Percentiles rank a stretch among this genome's conserved stretches.
These are phyloP conservation scores for Nothophytophthora sp. DNA, from an alignment of 352 stramenopile genomes.

Conservation along the genomic window DNA sequence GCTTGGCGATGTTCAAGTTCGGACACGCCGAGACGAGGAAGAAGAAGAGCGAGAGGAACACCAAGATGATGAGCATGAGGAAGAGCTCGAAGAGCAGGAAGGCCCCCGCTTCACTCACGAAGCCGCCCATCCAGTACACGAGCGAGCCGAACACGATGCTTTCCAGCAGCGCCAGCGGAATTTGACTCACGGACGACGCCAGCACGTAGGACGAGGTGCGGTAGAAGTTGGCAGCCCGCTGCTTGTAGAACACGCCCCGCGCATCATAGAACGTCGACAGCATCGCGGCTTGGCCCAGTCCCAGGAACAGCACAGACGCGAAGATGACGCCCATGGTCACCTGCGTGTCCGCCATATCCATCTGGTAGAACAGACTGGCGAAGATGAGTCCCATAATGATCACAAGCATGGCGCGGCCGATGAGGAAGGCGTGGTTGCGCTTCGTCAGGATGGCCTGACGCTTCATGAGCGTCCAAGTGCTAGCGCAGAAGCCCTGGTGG, in stretches of 20 bases:
- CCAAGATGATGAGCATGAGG: conserved; percentile 64
- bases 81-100: conserved; percentile 79
- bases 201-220: conserved; percentile 83
- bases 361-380: conserved; percentile 51
- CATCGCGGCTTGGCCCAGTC: conserved; percentile 73
- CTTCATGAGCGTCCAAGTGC: conserved; percentile 45
- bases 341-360: conserved; percentile 48
- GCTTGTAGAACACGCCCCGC: conserved; percentile 86
- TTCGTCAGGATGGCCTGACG: conserved; percentile 78
- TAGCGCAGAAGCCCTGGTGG: conserved; percentile 42
- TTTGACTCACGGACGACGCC: conserved; percentile 43
- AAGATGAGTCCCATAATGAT: conserved; percentile 59
- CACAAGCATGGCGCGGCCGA: conserved; percentile 46
- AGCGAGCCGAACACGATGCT: conserved; percentile 85
- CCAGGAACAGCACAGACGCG: conserved; percentile 80
- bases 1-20: conserved; percentile 53
- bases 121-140: conserved; percentile 87
- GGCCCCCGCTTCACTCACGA: conserved; percentile 41
- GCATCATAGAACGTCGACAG: conserved; percentile 80
- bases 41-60: conserved; percentile 56
- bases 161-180: conserved; percentile 71
- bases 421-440: conserved; percentile 55
- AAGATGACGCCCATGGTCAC: conserved; percentile 86
- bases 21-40: conserved; percentile 41
- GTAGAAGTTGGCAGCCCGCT: conserved; percentile 88